Conservation (phyloP, 2,329 filamentous ascomycete genomes). For the Fusarium xyrophilum region DNA sequence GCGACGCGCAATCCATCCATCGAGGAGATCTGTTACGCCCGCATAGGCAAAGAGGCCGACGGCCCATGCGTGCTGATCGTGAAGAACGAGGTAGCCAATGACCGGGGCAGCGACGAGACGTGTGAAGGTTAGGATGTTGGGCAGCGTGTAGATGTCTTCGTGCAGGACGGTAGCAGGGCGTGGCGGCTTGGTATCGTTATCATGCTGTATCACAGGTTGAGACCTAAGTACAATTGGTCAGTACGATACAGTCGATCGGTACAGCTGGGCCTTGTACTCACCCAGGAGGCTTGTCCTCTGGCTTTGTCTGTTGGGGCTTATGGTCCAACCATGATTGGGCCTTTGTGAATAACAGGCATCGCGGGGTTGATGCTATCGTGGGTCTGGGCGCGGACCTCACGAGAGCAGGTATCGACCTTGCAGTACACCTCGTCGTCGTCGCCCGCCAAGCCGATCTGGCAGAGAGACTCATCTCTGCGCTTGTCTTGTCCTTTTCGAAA, state of each 20-base stretch:
- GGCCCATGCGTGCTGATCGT: slow-evolving; percentile 80
- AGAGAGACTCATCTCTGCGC: slow-evolving; percentile 19
- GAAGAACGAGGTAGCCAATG: slow-evolving; percentile 86
- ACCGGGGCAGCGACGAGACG: slow-evolving; percentile 83
- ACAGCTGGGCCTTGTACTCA: neutral
- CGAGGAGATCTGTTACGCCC: slow-evolving; percentile 87
- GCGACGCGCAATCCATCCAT: slow-evolving; percentile 89
- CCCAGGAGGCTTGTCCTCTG: slow-evolving; percentile 5
- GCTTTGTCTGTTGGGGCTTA: slow-evolving; percentile 20
- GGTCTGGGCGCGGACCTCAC: slow-evolving; percentile 11
- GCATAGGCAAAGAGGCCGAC: slow-evolving; percentile 91
- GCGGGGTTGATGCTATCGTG: slow-evolving; percentile 7
- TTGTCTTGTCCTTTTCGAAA: slow-evolving; percentile 5
- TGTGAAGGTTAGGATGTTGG: slow-evolving; percentile 89
- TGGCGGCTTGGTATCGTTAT: neutral
- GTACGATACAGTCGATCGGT: neutral
- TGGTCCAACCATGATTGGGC: slow-evolving; percentile 31
- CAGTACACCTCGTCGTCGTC: slow-evolving; percentile 7
- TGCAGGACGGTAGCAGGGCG: slow-evolving; percentile 42
- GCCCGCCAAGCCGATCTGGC: slow-evolving; percentile 27
- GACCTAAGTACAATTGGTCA: slow-evolving; percentile 9
- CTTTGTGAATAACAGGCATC: slow-evolving; percentile 35
- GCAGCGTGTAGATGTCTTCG: slow-evolving; percentile 97
- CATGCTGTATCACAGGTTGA: neutral
- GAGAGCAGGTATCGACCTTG: slow-evolving; percentile 2